Evolutionary conservation across 2,329 filamentous ascomycete genomes (phyloP), one percentile per base, ranked within the genome.

Genomic region (Didymella glomerata): DNA sequence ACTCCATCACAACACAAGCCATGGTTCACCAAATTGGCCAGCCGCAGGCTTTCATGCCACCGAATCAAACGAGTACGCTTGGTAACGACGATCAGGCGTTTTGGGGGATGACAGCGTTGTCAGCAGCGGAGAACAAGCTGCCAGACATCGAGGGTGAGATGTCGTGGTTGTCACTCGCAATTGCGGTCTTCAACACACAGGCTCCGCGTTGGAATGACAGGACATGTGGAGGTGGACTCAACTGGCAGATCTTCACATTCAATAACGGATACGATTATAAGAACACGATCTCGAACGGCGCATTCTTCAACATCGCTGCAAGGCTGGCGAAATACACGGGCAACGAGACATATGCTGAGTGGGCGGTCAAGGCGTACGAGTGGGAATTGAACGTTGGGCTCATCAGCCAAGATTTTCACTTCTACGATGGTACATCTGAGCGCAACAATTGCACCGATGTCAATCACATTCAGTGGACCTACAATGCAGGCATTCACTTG

Each of bases 241-340:
- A 68, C 48, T 93, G 90, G 90, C 91, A 95, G 78, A 92, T 95
- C 63, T 92, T 88, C 73, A 76, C 82, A 1, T 85, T 83, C 66
- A 93, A 94, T 72, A 88, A 87, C 62, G 91, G 91, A 16, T 87
- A 91, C 71, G 83, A 86, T 67, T 93, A 94, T 83, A 94, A 92
- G 76, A 93, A 93, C 78, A 84, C 87, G 13, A 85, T 92, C 65
- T 87, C 87, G 57, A 94, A 93, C 74, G 90, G 90, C 36, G 87
- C 86, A 11, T 87, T 95, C 75, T 92, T 95, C 77, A 88, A 93
- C 73, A 83, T 95, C 32, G 87, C 89, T 1, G 90, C 91, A 0
- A 86, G 90, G 13, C 81, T 93, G 14, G 88, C 87, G 10, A 85
- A 88, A 49, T 86, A 85, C 49, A 90, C 88, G 0, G 85, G 84